A percentile compares a stretch with the other conserved stretches of the same genome.
phyloP scores from a whole-genome alignment of 2,329 filamentous ascomycete species.

The Penicillium brevicompactum region DNA sequence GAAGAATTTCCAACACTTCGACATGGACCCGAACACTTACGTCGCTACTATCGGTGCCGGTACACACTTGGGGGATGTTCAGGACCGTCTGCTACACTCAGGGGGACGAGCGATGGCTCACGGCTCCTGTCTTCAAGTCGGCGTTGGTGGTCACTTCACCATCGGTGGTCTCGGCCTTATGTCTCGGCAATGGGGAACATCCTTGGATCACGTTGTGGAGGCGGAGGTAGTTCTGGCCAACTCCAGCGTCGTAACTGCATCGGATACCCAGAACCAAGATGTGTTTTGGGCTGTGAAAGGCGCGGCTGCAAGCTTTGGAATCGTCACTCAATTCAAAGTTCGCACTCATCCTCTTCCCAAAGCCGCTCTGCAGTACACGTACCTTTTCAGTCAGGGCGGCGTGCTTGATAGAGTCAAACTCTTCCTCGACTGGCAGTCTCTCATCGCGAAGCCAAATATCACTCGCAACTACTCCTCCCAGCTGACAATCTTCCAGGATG shows the following conservation, averaged over 20 bases:
- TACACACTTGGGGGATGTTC: conserved; percentile 36
- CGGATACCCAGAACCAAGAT: conserved; percentile 32
- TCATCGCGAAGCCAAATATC: conserved; percentile 57
- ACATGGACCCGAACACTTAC: conserved; percentile 32
- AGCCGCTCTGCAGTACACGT: conserved; percentile 62
- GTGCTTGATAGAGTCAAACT: conserved; percentile 52
- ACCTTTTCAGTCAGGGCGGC: conserved; percentile 54
- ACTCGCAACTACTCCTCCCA: conserved; percentile 62
- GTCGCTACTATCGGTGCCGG: conserved; percentile 41
- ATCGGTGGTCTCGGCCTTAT: conserved; percentile 44
- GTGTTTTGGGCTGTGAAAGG: conserved; percentile 40
- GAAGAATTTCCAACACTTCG: conserved; percentile 34
- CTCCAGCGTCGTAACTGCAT: conserved; percentile 35
- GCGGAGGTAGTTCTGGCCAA: conserved; percentile 52
- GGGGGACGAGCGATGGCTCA: conserved; percentile 41
- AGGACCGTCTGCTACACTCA: conserved; percentile 30
- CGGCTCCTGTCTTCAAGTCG: conserved; percentile 42
- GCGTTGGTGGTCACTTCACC: conserved; percentile 44
- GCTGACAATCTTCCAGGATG: conserved; percentile 57
- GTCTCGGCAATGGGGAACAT: conserved; percentile 54
- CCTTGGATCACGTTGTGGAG: conserved; percentile 54
- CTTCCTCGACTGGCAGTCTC: conserved; percentile 61
- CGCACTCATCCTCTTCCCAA: conserved; percentile 40
- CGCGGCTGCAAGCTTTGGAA: conserved; percentile 41
- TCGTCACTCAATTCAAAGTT: conserved; percentile 44